phyloP scores from a whole-genome alignment of 768 basidiomycete genomes.

The Naganishia onofrii region DNA sequence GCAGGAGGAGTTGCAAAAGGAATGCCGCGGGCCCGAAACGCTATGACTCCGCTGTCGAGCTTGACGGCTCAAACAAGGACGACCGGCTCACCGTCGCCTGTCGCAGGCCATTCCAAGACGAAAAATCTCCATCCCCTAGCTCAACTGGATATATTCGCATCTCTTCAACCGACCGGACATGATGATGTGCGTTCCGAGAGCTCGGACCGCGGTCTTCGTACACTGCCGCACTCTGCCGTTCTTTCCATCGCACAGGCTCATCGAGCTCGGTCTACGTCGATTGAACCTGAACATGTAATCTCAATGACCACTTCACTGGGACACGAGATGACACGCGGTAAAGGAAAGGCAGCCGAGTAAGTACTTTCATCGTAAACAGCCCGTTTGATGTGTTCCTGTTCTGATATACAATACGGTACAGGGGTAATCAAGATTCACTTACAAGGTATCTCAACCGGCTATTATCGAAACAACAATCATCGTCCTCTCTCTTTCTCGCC shows the following conservation, averaged over 20 bases:
- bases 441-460: slow-evolving; percentile 4
- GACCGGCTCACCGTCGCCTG: neutral
- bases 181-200: neutral
- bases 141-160: neutral
- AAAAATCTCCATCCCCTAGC: neutral
- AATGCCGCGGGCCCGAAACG: neutral
- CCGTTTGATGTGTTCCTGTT: neutral
- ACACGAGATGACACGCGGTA: neutral
- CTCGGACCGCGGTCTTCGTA: neutral
- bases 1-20: neutral
- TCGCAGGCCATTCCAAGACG: neutral
- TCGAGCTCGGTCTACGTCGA: neutral
- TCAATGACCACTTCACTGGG: neutral
- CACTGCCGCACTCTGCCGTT: neutral
- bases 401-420: neutral
- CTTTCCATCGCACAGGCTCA: neutral
- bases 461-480: slow-evolving; percentile 10
- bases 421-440: neutral
- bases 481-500: slow-evolving; percentile 18
- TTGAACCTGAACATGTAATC: neutral
- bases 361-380: neutral
- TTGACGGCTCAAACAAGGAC: neutral
- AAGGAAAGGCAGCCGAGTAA: neutral
- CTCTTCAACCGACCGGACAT: neutral
- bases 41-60: slow-evolving; percentile 7